Conservation (phyloP, 163 green algal species). For the Scenedesmus sp. region DNA sequence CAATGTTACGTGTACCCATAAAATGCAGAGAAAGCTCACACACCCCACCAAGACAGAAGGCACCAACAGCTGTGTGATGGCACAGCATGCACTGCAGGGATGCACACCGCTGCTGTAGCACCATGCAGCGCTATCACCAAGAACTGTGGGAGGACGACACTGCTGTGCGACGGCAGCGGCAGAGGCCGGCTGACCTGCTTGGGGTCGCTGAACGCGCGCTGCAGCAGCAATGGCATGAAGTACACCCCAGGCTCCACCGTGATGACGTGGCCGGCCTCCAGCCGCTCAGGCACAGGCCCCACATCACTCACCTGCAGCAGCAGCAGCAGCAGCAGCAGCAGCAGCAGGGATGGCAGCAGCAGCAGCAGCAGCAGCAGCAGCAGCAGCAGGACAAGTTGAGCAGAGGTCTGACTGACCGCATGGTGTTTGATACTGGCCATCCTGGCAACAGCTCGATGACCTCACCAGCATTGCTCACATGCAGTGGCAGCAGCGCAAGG, state of each 20-base stretch:
- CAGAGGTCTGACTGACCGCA: background rate
- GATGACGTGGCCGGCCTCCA: slow-evolving; percentile 62
- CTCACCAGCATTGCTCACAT: background rate
- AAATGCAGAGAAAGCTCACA: no score
- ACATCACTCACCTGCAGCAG: slow-evolving; percentile 60
- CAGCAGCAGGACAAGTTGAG: background rate
- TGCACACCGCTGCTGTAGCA: background rate
- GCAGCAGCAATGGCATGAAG: slow-evolving; percentile 56
- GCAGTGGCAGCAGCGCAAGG: slow-evolving; percentile 46
- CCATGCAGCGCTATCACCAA: background rate
- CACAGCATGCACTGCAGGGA: no score
- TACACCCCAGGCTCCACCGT: slow-evolving; percentile 52
- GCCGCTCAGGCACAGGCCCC: slow-evolving; percentile 61
- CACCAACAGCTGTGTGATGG: background rate
- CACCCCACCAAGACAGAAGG: background rate
- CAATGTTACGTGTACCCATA: no score
- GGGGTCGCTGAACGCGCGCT: background rate
- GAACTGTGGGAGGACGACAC: no score
- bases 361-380: background rate
- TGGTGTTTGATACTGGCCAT: background rate
- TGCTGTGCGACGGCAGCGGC: slow-evolving; percentile 49
- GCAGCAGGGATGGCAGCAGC: slow-evolving; percentile 49
- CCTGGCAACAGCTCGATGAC: background rate
- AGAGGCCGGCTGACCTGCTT: slow-evolving; percentile 31
- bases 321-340: slow-evolving; percentile 9